Conservation (phyloP, 768 basidiomycete genomes). For the Phaeolepiota aurea region DNA sequence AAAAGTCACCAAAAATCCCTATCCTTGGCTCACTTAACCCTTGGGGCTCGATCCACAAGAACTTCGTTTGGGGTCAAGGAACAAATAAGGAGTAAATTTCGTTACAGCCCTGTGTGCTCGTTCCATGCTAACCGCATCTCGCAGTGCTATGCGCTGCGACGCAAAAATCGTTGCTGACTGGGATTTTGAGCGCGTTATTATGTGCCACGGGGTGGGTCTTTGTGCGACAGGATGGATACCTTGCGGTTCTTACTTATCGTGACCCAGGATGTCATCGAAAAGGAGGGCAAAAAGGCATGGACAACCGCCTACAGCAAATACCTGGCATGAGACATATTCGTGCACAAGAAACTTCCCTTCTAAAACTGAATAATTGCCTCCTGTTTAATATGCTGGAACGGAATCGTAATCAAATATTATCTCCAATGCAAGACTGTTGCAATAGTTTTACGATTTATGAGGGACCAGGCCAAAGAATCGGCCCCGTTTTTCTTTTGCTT, state of each 20-base stretch:
- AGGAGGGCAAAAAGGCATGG: conserved; percentile 49
- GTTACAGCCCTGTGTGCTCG: background rate
- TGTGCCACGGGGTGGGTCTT: conserved; percentile 60
- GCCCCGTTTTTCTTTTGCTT: conserved; percentile 45
- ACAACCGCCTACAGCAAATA: conserved; percentile 32
- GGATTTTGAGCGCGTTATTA: conserved; percentile 70
- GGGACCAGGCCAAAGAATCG: conserved; percentile 34
- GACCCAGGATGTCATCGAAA: conserved; percentile 53
- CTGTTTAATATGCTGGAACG: too few species aligned
- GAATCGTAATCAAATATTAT: too few species aligned
- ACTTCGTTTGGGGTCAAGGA: conserved; percentile 22
- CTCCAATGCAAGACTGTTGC: too few species aligned
- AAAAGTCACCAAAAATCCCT: too few species aligned
- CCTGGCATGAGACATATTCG: too few species aligned
- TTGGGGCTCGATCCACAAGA: conserved; percentile 23
- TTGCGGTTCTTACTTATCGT: conserved; percentile 6
- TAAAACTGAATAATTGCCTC: too few species aligned
- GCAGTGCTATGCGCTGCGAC: conserved; percentile 53
- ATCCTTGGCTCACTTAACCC: conserved; percentile 22
- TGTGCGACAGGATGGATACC: background rate
- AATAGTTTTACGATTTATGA: too few species aligned
- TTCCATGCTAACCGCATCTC: conserved; percentile 1
- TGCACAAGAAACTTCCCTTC: too few species aligned
- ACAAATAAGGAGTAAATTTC: conserved; percentile 29
- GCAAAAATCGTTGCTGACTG: conserved; percentile 58